Evolutionary conservation across 495 filamentous ascomycete species (phyloP), one percentile per base, ranked within the genome.

Genomic region (Penicillium lividum): DNA sequence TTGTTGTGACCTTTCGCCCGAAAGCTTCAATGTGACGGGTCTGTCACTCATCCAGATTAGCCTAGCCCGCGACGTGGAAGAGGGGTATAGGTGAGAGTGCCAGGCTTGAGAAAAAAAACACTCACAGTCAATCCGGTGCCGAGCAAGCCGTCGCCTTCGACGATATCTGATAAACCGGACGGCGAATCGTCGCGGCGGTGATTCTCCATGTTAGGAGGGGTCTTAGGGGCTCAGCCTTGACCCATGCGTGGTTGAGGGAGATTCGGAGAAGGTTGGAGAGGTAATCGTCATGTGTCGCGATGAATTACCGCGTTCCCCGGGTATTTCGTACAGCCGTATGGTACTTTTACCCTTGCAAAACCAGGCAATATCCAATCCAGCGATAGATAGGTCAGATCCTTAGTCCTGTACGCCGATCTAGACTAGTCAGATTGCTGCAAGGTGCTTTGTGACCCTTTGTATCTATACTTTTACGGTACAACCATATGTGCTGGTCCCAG

Each of bases 1-100:
- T 98, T 25, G 90, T 91, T 28, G 93, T 93, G 56, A 99, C 92
- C 76, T 96, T 99, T 64, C 92, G 85, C 52, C 91, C 85, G 74
- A 99, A 97, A 38, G 92, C 91, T 75, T 97, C 92, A 60, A 99
- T 76, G 61, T 93, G 89, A 66, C 91, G 86, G 45, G 91, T 84
- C 93, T 98, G 69, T 62, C 61, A 29, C 44, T 28, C 31, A 53
- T 56, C 13, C 27, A 34, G 36, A 18, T 43, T 22, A 58, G 58
- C 53, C 38, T 54, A 40, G 60, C 31, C 25, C 31, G 54, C 46
- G 38, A 18, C 29, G 15, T 55, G 28, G n/a, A 16, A 31, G 52
- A 55, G 53, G 40, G 54, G 36, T 28, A 52, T 22, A 42, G 33
- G n/a, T 38, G 18, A 16, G 11, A 11, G 55, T 46, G 45, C 52